Base-by-base conservation (phyloP, 192 early-diverging fungal species). In the Backusella macrospora region DNA sequence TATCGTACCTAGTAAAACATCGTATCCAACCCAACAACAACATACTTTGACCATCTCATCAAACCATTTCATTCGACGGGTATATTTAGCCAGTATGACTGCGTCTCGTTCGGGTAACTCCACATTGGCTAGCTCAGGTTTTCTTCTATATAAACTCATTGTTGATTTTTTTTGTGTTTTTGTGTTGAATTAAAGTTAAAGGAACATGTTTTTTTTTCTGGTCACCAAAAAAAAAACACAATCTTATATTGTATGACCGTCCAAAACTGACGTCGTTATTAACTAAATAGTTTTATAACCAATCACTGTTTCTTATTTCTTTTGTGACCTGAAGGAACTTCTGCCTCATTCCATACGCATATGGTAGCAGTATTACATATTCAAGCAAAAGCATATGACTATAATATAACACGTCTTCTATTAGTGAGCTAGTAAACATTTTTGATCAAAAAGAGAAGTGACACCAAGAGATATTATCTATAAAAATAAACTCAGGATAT, bases 21-120 rank as follows among this genome's bases (percentile, higher is more conserved):
- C 78, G 16, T 67, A 79, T 23, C 78, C 78, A 0, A 79, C 59
- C 78, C 78, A 79, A 63, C 78, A 79, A 42, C 78, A 79, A 45
- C 78, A 79, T 1, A 74, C 43, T 67, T 79, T 75, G 49, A 79
- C 48, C 68, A 74, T 66, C 16, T 79, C 73, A 16, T 79, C 75
- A 62, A 62, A 76, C 16, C n/a, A 64, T 44, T 71, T 70, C 69
- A 76, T 40, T 42, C 69, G 38, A n/a, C 69, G 69, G 5, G 40
- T 71, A 43, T 76, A 76, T 71, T 65, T 76, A 15, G 71, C 69
- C 1, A 76, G 21, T 23, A 76, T 46, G 7, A 16, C 34, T 26
- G n/a, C 39, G 49, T 76, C 75, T 42, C 75, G 18, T 46, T 73
- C 62, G 4, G 72, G 44, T 38, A 73, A 43, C 26, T 73, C 42